These are phyloP conservation scores for Hygrophorus pudorinus DNA, from an alignment of 768 basidiomycete species.

Conservation along the genomic window DNA sequence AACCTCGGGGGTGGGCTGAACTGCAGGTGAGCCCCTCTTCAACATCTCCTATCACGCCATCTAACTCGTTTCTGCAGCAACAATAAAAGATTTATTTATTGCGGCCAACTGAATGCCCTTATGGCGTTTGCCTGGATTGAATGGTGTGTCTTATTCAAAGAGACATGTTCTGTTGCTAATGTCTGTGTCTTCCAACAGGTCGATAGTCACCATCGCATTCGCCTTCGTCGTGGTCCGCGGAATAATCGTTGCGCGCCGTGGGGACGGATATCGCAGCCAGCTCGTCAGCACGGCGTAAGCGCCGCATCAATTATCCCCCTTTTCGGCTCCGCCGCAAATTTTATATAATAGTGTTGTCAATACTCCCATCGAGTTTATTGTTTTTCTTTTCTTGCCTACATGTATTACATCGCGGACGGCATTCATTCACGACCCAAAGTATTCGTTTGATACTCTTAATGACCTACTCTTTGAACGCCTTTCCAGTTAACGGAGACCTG, in stretches of 20 bases:
- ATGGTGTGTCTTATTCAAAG: slow-evolving; percentile 37
- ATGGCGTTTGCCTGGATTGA: slow-evolving; percentile 70
- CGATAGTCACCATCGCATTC: slow-evolving; percentile 52
- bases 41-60: not conserved
- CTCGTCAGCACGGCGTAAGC: slow-evolving; percentile 25
- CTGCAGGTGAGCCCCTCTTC: slow-evolving; percentile 40
- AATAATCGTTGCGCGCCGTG: slow-evolving; percentile 46
- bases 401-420: no score
- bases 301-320: no score
- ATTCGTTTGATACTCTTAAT: no score
- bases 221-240: slow-evolving; percentile 52
- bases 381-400: no score
- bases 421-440: no score
- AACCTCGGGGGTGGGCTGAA: slow-evolving; percentile 60
- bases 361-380: no score
- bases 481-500: no score
- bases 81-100: slow-evolving; percentile 45
- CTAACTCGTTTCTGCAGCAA: slow-evolving; percentile 17
- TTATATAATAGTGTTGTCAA: no score
- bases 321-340: no score
- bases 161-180: not conserved
- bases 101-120: slow-evolving; percentile 67
- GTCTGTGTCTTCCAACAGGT: slow-evolving; percentile 28
- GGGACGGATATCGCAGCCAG: slow-evolving; percentile 55
- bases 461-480: no score